Evolutionary conservation across 1,284 basidiomycete genomes (phyloP), one percentile per base, ranked within the genome.

Genomic region (Ceratobasidium sp.): DNA sequence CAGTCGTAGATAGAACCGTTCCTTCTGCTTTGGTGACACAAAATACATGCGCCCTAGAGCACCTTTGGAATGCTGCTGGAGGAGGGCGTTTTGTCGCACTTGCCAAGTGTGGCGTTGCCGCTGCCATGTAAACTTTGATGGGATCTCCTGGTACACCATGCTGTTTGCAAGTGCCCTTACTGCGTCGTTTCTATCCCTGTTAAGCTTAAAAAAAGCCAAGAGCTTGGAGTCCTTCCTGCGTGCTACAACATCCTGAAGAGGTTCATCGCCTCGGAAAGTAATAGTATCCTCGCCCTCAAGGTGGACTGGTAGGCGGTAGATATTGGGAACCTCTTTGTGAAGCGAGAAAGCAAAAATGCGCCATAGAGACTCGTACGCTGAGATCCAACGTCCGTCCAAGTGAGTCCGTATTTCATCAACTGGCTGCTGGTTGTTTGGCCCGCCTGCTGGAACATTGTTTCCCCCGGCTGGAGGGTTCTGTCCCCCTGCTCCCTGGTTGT

Each of bases 71-170:
- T 13, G 26, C 48, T 13, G 26, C 78, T 12, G 42, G 20, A 15
- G 6, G 20, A 23, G 74, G 50, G 57, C 82, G 26, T 1, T 83
- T 80, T 0, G 80, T 50, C 6, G 15, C 38, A 65, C 42, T 65
- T 82, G 86, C 87, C 86, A 23, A 1, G 17, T 33, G 57, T 33
- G 42, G 66, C 40, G 26, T 78, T 78, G 10, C 66, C 57, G 2
- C 3, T 79, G 68, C 75, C 80, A 85, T 0, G 81, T 79, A 77
- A 83, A 85, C 0, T 74, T 0, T 23, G 84, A 81, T 0, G 85
- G 85, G 80, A 88, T 87, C 1, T 88, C 86, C n/a, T 87, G 85
- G 70, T 88, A 88, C 0, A 84, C 84, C 48, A 80, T 71, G 5
- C 82, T 26, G 2, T 83, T 80, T 6, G 85, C 85, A 6, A 81